Evolutionary conservation across 331 rosid genomes (phyloP).

Genomic region (Phaseolus coccineus): DNA sequence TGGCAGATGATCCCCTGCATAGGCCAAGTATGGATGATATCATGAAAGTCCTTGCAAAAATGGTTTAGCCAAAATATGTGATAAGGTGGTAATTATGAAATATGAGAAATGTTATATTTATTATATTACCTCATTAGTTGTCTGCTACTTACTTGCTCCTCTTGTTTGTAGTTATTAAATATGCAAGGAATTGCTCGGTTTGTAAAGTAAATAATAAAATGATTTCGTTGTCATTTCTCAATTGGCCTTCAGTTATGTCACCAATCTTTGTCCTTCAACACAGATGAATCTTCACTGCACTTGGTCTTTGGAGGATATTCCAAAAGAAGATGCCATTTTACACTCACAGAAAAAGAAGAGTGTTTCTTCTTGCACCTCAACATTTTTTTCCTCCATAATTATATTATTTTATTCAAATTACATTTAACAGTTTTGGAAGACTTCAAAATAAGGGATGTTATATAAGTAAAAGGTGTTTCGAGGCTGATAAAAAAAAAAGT

Average conservation of each 20-base stretch:
- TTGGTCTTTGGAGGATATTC: slow-evolving; percentile 23
- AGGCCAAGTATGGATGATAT: slow-evolving; percentile 74
- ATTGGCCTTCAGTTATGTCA: slow-evolving; percentile 8
- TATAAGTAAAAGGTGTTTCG: no score
- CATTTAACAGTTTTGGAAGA: no score
- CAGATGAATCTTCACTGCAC: background rate
- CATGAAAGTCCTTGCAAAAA: slow-evolving; percentile 67
- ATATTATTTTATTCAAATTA: no score
- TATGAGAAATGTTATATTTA: background rate
- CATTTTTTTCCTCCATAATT: no score
- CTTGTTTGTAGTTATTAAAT: slow-evolving; percentile 2
- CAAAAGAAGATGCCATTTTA: slow-evolving; percentile 29
- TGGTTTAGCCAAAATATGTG: slow-evolving; percentile 46
- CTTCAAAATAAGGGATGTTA: no score
- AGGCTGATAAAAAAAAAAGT: no score
- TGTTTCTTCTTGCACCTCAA: no score
- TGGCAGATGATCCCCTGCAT: slow-evolving; percentile 68
- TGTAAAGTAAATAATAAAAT: background rate
- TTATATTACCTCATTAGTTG: background rate
- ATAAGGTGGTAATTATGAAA: slow-evolving; percentile 29
- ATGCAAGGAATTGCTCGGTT: background rate
- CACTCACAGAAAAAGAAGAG: no score
- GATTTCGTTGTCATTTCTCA: background rate
- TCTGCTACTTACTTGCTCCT: background rate
- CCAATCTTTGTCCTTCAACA: slow-evolving; percentile 15